Conservation (phyloP, 306 rosid species). For the Ormosia emarginata region DNA sequence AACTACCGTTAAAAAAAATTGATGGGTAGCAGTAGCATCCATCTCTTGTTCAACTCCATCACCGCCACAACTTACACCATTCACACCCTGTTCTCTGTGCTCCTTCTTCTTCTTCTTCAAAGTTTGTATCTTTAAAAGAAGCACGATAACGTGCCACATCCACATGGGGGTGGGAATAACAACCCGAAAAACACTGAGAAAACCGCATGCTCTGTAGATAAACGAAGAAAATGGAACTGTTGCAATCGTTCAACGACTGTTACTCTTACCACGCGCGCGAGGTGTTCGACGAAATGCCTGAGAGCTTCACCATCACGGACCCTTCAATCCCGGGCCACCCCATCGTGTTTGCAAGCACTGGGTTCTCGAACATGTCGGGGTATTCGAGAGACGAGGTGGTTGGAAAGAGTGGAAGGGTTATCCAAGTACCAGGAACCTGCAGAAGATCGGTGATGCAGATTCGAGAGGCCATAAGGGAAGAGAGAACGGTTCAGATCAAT, state of each 20-base stretch:
- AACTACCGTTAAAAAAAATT: no score
- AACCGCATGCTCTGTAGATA: constrained; percentile 6
- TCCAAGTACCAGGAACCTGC: constrained; percentile 72
- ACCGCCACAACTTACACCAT: constrained; percentile 9
- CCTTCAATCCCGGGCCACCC: constrained; percentile 80
- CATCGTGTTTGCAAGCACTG: constrained; percentile 79
- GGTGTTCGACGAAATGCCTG: constrained; percentile 60
- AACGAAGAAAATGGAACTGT: background rate
- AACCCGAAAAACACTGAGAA: constrained; percentile 26
- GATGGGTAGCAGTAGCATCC: no score
- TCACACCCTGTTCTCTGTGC: background rate
- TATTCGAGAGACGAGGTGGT: constrained; percentile 62
- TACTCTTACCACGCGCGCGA: constrained; percentile 62
- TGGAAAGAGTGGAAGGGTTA: constrained; percentile 60
- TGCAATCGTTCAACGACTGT: constrained; percentile 43
- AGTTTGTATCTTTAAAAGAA: background rate
- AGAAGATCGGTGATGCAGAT: constrained; percentile 66
- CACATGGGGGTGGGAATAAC: constrained; percentile 53
- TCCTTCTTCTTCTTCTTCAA: background rate
- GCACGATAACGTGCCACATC: constrained; percentile 46
- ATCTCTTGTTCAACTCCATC: background rate
- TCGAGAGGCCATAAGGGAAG: constrained; percentile 82
- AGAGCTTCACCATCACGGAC: constrained; percentile 74
- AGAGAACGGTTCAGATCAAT: constrained; percentile 45
- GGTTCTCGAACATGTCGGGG: constrained; percentile 75